Conservation (phyloP, 169 alveolate species). For the Plasmodium gaboni region DNA sequence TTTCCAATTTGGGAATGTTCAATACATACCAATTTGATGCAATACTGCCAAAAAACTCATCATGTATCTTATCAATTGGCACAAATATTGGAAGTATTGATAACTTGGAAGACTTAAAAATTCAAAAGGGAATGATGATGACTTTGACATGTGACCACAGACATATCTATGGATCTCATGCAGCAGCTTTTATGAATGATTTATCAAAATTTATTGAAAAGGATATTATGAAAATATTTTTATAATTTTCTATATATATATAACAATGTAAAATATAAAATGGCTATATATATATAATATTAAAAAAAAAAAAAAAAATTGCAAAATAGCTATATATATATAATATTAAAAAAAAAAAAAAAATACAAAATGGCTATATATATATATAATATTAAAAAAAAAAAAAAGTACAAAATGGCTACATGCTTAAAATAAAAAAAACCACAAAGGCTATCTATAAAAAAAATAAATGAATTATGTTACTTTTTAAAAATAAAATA, state of each 20-base stretch:
- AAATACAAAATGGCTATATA: too few relatives aligned
- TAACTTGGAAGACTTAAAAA: constrained; percentile 77
- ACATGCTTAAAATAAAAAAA: too few relatives aligned
- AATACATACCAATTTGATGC: constrained; percentile 90
- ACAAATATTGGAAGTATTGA: constrained; percentile 81
- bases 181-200: constrained; percentile 89
- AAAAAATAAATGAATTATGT: too few relatives aligned
- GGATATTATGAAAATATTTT: constrained; percentile 49
- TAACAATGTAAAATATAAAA: too few relatives aligned
- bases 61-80: constrained; percentile 91
- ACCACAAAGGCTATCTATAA: too few relatives aligned
- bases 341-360: too few relatives aligned
- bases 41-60: constrained; percentile 88
- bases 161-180: constrained; percentile 94
- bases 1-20: constrained; percentile 92
- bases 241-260: background rate
- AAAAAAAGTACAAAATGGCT: too few relatives aligned
- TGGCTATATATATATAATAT: too few relatives aligned
- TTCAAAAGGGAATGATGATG: constrained; percentile 85
- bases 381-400: too few relatives aligned
- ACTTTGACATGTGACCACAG: constrained; percentile 93
- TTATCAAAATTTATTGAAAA: constrained; percentile 38
- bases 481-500: too few relatives aligned
- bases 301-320: too few relatives aligned
- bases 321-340: too few relatives aligned